Percentiles rank a stretch among this genome's conserved stretches.
These are phyloP conservation scores for Dioscorea cayenensis DNA, from an alignment of 116 monocot species.

Conservation along the genomic window DNA sequence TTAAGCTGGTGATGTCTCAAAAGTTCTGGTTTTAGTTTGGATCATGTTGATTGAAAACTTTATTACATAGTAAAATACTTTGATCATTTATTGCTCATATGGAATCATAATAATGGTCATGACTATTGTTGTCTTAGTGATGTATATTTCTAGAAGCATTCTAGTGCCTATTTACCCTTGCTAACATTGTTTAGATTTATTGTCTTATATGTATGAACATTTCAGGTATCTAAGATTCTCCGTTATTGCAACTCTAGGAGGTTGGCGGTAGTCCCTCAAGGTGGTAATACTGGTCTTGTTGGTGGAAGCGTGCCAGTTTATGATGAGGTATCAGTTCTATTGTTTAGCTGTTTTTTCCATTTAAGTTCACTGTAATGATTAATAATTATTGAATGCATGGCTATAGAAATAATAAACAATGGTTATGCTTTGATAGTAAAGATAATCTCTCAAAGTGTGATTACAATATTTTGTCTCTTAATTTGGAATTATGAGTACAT, in stretches of 20 bases:
- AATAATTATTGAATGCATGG: neutral
- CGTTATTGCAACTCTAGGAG: conserved; percentile 76
- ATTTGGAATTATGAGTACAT: neutral
- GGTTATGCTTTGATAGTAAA: too few species aligned
- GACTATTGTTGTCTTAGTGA: too few species aligned
- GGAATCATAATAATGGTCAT: too few species aligned
- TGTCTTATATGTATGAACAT: neutral
- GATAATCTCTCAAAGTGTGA: too few species aligned
- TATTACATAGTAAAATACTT: too few species aligned
- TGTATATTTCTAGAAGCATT: neutral
- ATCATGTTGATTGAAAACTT: too few species aligned
- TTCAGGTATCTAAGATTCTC: conserved; percentile 86
- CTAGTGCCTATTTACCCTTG: neutral
- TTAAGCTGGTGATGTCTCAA: too few species aligned
- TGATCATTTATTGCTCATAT: too few species aligned
- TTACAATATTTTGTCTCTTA: neutral
- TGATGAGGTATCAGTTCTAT: conserved; percentile 66
- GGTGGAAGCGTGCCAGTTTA: conserved; percentile 96
- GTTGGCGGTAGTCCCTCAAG: conserved; percentile 93
- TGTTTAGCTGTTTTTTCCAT: neutral
- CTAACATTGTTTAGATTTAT: too few species aligned
- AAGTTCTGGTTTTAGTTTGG: too few species aligned
- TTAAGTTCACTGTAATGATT: neutral
- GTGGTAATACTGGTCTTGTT: conserved; percentile 95
- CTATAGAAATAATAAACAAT: too few species aligned